Conservation (phyloP, 2,329 filamentous ascomycete species). For the Pseudogymnoascus sp. region DNA sequence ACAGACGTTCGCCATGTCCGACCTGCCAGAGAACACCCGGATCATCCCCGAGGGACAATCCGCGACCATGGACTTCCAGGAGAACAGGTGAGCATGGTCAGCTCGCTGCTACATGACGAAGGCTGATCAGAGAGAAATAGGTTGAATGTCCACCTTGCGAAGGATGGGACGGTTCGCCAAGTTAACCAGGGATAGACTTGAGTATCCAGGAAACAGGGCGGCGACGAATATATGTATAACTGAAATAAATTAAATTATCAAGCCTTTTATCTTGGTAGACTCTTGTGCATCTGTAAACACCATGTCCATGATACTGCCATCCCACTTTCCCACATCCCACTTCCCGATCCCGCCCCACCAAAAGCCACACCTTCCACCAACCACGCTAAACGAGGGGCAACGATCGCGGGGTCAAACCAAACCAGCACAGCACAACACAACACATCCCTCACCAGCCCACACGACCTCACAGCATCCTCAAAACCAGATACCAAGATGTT, state of each 20-base stretch:
- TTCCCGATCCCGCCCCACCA: neutral
- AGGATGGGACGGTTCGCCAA: neutral
- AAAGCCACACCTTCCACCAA: neutral
- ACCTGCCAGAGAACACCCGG: neutral
- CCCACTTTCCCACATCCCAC: neutral
- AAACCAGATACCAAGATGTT: conserved; percentile 58
- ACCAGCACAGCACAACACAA: conserved; percentile 19
- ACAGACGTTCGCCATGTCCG: neutral
- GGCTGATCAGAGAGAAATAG: neutral
- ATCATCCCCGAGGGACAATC: neutral
- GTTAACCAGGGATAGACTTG: neutral
- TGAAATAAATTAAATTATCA: neutral
- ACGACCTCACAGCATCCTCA: neutral
- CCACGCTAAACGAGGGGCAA: conserved; percentile 9
- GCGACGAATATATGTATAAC: neutral
- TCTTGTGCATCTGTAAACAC: neutral
- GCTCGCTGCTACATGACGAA: neutral
- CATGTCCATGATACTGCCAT: neutral
- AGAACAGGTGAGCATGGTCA: neutral
- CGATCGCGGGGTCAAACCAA: conserved; percentile 8
- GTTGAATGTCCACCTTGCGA: neutral
- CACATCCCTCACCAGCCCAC: conserved; percentile 14
- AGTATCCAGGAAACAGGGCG: neutral
- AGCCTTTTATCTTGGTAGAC: neutral
- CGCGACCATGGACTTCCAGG: neutral